phyloP scores from a whole-genome alignment of 768 basidiomycete genomes.

The Boletus bicolor region DNA sequence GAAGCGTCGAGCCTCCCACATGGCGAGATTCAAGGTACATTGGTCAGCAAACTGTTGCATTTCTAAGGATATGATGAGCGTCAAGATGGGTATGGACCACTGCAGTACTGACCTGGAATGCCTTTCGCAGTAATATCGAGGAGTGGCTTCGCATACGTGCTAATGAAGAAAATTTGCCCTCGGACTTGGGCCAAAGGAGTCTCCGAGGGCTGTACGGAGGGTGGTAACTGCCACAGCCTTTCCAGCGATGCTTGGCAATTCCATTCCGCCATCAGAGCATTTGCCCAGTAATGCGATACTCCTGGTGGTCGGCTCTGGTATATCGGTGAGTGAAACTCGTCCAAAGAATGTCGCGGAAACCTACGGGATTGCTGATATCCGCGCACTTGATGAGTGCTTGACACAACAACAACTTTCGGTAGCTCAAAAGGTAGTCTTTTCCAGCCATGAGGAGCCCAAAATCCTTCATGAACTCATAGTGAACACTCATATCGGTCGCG shows the following conservation, averaged over 20 bases:
- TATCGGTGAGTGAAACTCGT: slow-evolving; percentile 5
- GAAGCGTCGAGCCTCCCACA: slow-evolving; percentile 59
- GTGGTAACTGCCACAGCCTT: slow-evolving; percentile 66
- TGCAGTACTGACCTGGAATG: slow-evolving; percentile 56
- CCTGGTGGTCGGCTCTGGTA: slow-evolving; percentile 82
- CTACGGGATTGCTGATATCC: slow-evolving; percentile 96
- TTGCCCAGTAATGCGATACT: slow-evolving; percentile 93
- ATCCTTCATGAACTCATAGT: slow-evolving; percentile 75
- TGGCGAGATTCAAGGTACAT: slow-evolving; percentile 63
- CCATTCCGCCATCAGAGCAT: slow-evolving; percentile 89
- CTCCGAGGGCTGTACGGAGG: slow-evolving; percentile 47
- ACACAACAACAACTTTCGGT: slow-evolving; percentile 69
- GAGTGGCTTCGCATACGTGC: slow-evolving; percentile 77
- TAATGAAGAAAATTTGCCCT: slow-evolving; percentile 88
- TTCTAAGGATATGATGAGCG: slow-evolving; percentile 41
- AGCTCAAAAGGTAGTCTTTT: slow-evolving; percentile 35
- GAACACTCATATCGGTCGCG: slow-evolving; percentile 94
- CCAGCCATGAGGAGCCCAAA: slow-evolving; percentile 52
- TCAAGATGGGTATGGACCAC: background rate
- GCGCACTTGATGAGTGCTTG: slow-evolving; percentile 96
- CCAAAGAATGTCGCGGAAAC: slow-evolving; percentile 31
- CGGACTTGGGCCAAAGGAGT: slow-evolving; percentile 64
- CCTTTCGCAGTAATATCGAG: slow-evolving; percentile 70
- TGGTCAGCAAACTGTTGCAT: slow-evolving; percentile 64
- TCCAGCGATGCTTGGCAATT: slow-evolving; percentile 85